A percentile compares a stretch with the other conserved stretches of the same genome.
These are phyloP conservation scores for Favolaschia claudopus DNA, from an alignment of 768 basidiomycete genomes.

Conservation along the genomic window DNA sequence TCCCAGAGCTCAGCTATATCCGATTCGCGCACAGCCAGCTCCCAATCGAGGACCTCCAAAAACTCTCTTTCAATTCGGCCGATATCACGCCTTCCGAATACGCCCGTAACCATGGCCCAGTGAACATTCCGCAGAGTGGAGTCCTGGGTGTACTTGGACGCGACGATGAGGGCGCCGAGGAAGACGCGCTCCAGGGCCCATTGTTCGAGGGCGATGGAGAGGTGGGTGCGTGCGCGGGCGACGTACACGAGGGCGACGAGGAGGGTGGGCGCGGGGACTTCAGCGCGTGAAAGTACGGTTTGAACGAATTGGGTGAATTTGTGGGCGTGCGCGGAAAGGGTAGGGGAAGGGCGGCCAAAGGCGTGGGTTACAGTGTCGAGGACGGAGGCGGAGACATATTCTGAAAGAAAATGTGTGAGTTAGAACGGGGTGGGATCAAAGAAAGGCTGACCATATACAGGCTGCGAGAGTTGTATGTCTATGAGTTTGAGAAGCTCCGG, in stretches of 20 bases:
- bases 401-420: background rate
- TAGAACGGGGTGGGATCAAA: background rate
- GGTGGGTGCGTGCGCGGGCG: background rate
- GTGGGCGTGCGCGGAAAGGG: background rate
- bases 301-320: conserved; percentile 4
- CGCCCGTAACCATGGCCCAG: conserved; percentile 2
- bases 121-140: conserved; percentile 6
- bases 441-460: background rate
- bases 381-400: conserved; percentile 10
- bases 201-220: conserved; percentile 6
- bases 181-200: conserved; percentile 17
- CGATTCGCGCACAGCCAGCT: conserved; percentile 6
- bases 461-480: background rate
- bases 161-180: conserved; percentile 15
- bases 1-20: conserved; percentile 3
- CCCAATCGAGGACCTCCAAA: conserved; percentile 15
- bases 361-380: conserved; percentile 1
- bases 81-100: conserved; percentile 7
- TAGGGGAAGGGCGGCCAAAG: background rate
- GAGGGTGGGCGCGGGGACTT: background rate
- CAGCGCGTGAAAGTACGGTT: conserved; percentile 10
- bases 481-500: conserved; percentile 8
- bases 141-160: conserved; percentile 10
- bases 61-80: conserved; percentile 18
- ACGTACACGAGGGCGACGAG: conserved; percentile 14